Base-by-base conservation (phyloP, 2,329 filamentous ascomycete genomes). In the Aspergillus hiratsukae region DNA sequence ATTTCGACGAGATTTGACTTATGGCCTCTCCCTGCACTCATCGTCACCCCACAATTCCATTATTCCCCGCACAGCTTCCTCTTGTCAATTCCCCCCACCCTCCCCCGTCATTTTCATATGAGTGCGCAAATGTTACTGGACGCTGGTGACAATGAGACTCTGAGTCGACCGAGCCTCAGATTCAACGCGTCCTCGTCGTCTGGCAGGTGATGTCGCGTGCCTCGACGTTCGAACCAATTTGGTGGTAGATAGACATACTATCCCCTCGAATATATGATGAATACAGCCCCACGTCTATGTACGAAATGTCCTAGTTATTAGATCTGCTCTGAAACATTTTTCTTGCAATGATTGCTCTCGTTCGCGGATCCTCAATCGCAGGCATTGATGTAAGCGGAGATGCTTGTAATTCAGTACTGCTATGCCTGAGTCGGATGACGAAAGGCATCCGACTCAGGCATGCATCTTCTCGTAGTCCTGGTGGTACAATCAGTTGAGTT, bases 181-280 rank as follows among this genome's bases (percentile, higher is more conserved):
- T 43, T 27, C 40, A 50, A 43, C 14, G 27, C 23, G 23, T 11
- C 52, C 41, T 51, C 25, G 37, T 29, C 31, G 35, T 48, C 37
- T 57, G 49, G 28, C 58, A 61, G 60, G 52, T 60, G 56, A 62
- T 64, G 58, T 64, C 55, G 43, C 45, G 50, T 49, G 50, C 43
- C 43, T 46, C 50, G 50, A 61, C 60, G 61, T 54, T 58, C 56
- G 53, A 57, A 56, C 57, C 55, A 64, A 55, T 62, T 23, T 61
- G 64, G 63, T 64, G 68, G 69, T 72, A 72, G 69, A 72, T 72
- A 71, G 69, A 72, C 61, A 61, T 54, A 48, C 48, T 52, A 64
- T 61, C 58, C 60, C 66, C 61, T 61, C 61, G 59, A 71, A 72
- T 70, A 70, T 70, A 72, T 61, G 66, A 60, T 64, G 53, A 59